These are phyloP conservation scores for Daldinia grandis DNA, from an alignment of 495 filamentous ascomycete genomes.

Conservation along the genomic window DNA sequence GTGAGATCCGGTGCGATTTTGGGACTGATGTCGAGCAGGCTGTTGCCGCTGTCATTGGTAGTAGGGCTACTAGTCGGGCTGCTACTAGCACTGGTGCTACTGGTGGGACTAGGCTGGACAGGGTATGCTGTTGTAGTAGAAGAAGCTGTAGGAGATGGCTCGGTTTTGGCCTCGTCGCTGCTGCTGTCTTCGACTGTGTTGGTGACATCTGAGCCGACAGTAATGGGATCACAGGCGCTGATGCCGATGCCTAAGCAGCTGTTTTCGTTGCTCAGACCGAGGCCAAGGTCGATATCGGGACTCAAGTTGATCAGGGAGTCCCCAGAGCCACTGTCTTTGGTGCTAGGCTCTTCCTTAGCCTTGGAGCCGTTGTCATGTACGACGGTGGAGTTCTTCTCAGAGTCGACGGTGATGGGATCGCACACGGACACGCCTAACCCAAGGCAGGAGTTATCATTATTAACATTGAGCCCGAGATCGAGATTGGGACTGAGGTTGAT, in stretches of 20 bases:
- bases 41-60: conserved; percentile 4
- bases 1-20: conserved; percentile 17
- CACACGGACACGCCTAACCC: conserved; percentile 45
- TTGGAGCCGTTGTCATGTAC: conserved; percentile 2
- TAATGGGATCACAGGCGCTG: conserved; percentile 46
- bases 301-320: conserved; percentile 23
- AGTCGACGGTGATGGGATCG: conserved; percentile 44
- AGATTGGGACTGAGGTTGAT: conserved; percentile 32
- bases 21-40: conserved; percentile 19
- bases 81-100: neutral
- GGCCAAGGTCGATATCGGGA: conserved; percentile 14
- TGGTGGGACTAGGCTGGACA: neutral
- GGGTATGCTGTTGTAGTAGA: neutral
- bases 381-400: conserved; percentile 15
- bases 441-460: conserved; percentile 38
- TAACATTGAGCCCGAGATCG: conserved; percentile 9
- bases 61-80: neutral
- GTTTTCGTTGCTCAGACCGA: conserved; percentile 29
- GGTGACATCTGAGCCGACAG: conserved; percentile 30
- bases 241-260: conserved; percentile 44
- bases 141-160: conserved; percentile 1
- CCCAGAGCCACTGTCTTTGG: neutral
- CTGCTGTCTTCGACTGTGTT: conserved; percentile 7
- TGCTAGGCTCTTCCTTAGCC: conserved; percentile 1
- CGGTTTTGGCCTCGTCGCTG: neutral